Evolutionary conservation across 2,329 filamentous ascomycete genomes (phyloP), one percentile per base, ranked within the genome.

Genomic region (Fusarium annulatum): DNA sequence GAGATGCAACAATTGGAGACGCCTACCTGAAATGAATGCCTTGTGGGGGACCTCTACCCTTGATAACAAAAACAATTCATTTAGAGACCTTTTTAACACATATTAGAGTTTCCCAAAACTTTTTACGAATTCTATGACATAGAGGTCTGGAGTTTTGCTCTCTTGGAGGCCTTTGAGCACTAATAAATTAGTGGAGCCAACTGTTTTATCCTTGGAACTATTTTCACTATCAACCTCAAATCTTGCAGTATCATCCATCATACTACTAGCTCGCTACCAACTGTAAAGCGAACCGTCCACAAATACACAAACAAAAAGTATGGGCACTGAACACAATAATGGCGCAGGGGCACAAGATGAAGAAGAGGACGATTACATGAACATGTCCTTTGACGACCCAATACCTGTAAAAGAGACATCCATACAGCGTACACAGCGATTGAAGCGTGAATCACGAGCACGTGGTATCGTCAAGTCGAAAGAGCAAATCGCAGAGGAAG

Each of bases 291-390:
- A 45, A 28, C 5, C 33, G 3, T 12, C 16, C 16, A 30, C 14
- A 9, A 14, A n/a, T 19, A 21, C 33, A 28, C 9, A 14, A 38
- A 28, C 11, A 15, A 33, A 8, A 43, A 59, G 23, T 26, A 77
- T 76, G 71, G 70, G 57, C 18, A 36, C 43, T 11, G 55, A 63
- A 19, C 63, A 71, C 34, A 59, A 65, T 10, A 67, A 64, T 8
- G 67, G 66, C 56, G 71, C 67, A 51, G 60, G 59, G 21, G 68
- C 69, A 45, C 61, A 73, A 14, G 76, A 87, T 6, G 93, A 94
- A 11, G 94, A 95, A 26, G 94, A 95, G 72, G 95, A 98, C 73
- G 96, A 99, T 83, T 98, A 99, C 86, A 97, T 99, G 93, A 94
- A 92, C 77, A 98, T 99, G 96, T 88, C 91, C 19, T 95, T 99